Conservation (phyloP, 1,284 basidiomycete species). For the Leccinum griseonigrum region DNA sequence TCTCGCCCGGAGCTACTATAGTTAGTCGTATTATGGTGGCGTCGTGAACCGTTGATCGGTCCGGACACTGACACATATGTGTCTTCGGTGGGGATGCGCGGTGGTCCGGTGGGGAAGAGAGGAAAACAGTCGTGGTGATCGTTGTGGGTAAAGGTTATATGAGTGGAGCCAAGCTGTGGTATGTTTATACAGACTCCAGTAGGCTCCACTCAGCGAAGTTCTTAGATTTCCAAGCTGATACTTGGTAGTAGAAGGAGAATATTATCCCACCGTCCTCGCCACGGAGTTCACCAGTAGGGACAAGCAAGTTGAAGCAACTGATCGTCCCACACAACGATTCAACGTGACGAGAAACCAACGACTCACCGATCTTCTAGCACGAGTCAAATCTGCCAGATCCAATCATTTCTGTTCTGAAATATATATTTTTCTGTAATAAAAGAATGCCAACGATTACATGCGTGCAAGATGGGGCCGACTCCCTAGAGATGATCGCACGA, state of each 20-base stretch:
- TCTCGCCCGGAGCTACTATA: not conserved
- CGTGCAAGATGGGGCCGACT: not conserved
- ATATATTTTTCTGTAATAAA: not conserved
- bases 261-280: too few species aligned
- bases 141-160: not conserved
- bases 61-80: not conserved
- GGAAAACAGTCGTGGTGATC: not conserved
- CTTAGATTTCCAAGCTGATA: not conserved
- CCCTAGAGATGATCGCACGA: not conserved
- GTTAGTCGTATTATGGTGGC: not conserved
- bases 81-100: not conserved
- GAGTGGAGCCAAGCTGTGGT: not conserved
- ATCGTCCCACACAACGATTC: not conserved
- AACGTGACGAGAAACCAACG: not conserved
- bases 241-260: not conserved
- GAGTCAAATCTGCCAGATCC: not conserved
- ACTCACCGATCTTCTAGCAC: not conserved
- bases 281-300: not conserved
- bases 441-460: not conserved
- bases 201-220: not conserved
- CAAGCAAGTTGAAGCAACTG: not conserved
- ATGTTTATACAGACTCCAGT: not conserved
- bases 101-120: not conserved
- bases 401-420: not conserved
- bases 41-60: not conserved